Evolutionary conservation across 495 filamentous ascomycete species (phyloP).

Genomic region (Penicillium cataractarum): DNA sequence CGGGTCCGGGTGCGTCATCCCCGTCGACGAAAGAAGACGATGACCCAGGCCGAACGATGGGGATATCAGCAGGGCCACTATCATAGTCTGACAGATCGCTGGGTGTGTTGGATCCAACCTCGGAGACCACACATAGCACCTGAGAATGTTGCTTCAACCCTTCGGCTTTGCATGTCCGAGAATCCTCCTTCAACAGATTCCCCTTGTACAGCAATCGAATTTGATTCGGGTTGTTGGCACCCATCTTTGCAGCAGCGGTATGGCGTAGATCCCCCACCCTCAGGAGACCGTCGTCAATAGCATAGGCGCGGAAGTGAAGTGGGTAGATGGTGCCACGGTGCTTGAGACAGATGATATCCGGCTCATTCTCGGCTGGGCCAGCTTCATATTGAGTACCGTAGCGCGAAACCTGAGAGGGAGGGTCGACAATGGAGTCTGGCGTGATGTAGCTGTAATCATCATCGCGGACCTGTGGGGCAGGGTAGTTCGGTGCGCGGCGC

Average conservation of each 20-base stretch:
- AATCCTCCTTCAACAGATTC: slow-evolving; percentile 68
- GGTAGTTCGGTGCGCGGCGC: slow-evolving; percentile 51
- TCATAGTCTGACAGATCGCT: slow-evolving; percentile 54
- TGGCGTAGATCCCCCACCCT: slow-evolving; percentile 67
- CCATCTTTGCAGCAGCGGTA: slow-evolving; percentile 64
- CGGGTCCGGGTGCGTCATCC: slow-evolving; percentile 33
- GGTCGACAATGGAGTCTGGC: slow-evolving; percentile 62
- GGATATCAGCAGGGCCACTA: slow-evolving; percentile 16
- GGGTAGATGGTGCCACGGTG: slow-evolving; percentile 72
- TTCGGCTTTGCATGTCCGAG: slow-evolving; percentile 67
- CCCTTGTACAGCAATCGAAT: slow-evolving; percentile 86
- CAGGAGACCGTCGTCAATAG: slow-evolving; percentile 77
- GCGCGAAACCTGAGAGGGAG: slow-evolving; percentile 20
- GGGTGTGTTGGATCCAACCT: slow-evolving; percentile 54
- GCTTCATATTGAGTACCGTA: slow-evolving; percentile 35
- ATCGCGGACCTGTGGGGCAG: slow-evolving; percentile 67
- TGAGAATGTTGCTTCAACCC: slow-evolving; percentile 81
- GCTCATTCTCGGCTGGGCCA: slow-evolving; percentile 52
- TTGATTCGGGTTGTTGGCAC: slow-evolving; percentile 59
- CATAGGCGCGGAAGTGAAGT: slow-evolving; percentile 77
- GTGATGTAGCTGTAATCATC: slow-evolving; percentile 83
- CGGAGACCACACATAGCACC: slow-evolving; percentile 65
- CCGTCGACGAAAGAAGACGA: slow-evolving; percentile 31
- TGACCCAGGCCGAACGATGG: slow-evolving; percentile 15
- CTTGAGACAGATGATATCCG: slow-evolving; percentile 78